Percentiles rank a stretch among this genome's conserved stretches.
Conservation (phyloP, 169 alveolate genomes). For the Cryptosporidium ryanae region DNA sequence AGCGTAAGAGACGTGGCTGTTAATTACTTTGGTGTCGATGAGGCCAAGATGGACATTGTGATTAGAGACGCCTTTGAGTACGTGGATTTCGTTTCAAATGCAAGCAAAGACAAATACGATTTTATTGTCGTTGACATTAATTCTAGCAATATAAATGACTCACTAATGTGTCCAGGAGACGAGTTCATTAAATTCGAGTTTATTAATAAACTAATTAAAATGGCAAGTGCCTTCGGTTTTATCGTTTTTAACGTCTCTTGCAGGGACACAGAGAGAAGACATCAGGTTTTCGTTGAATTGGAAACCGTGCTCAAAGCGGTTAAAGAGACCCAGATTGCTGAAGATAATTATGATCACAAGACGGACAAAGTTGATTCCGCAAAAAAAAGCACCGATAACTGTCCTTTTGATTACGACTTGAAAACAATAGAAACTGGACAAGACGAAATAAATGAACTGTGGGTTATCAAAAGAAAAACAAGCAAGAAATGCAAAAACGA, state of each 20-base stretch:
- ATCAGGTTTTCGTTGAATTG: constrained; percentile 12
- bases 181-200: constrained; percentile 22
- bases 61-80: constrained; percentile 52
- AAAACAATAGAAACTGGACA: constrained; percentile 42
- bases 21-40: constrained; percentile 34
- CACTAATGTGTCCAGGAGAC: constrained; percentile 69
- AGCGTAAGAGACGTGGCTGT: constrained; percentile 27
- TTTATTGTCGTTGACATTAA: constrained; percentile 62
- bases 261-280: constrained; percentile 26
- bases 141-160: constrained; percentile 40
- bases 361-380: background rate
- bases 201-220: constrained; percentile 2
- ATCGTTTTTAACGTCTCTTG: constrained; percentile 59
- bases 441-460: constrained; percentile 65
- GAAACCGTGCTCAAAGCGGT: background rate
- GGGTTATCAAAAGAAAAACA: constrained; percentile 53
- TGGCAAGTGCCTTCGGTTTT: constrained; percentile 20
- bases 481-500: background rate
- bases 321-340: no score
- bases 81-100: background rate
- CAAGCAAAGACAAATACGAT: constrained; percentile 2
- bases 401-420: background rate
- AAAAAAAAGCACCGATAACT: background rate
- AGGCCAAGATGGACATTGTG: constrained; percentile 3
- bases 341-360: background rate